Conservation (phyloP, 1,284 basidiomycete species). For the Austroboletus rostrupii region DNA sequence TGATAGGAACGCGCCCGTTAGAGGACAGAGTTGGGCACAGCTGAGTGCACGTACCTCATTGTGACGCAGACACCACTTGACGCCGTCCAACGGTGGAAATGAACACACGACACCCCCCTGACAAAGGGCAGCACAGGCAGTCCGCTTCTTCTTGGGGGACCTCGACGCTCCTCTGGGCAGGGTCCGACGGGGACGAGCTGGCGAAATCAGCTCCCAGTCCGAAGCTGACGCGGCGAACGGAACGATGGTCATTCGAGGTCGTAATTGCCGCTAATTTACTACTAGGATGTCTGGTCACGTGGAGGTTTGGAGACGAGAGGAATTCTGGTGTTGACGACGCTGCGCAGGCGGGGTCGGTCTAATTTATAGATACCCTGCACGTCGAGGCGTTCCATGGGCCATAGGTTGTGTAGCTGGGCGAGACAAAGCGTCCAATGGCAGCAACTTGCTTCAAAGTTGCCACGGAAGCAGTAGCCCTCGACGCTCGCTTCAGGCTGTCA, state of each 20-base stretch:
- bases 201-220: slow-evolving; percentile 1
- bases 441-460: too few species aligned
- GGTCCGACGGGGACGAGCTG: background rate
- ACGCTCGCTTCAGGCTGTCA: too few species aligned
- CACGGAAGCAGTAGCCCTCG: too few species aligned
- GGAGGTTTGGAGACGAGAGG: too few species aligned
- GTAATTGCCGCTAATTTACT: background rate
- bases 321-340: too few species aligned
- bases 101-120: slow-evolving; percentile 16
- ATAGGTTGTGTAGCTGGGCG: too few species aligned
- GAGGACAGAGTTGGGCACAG: background rate
- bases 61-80: slow-evolving; percentile 28
- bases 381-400: too few species aligned
- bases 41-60: slow-evolving; percentile 23
- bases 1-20: background rate
- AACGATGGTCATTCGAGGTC: slow-evolving; percentile 1
- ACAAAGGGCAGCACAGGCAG: slow-evolving; percentile 18
- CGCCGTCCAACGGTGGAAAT: slow-evolving; percentile 12
- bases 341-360: too few species aligned
- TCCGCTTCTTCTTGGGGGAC: slow-evolving; percentile 9
- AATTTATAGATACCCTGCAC: background rate
- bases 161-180: slow-evolving; percentile 6
- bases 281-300: slow-evolving; percentile 4
- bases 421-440: too few species aligned
- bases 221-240: background rate